Evolutionary conservation across 2,329 filamentous ascomycete genomes (phyloP).

Genomic region (Albophoma yamanashiensis): DNA sequence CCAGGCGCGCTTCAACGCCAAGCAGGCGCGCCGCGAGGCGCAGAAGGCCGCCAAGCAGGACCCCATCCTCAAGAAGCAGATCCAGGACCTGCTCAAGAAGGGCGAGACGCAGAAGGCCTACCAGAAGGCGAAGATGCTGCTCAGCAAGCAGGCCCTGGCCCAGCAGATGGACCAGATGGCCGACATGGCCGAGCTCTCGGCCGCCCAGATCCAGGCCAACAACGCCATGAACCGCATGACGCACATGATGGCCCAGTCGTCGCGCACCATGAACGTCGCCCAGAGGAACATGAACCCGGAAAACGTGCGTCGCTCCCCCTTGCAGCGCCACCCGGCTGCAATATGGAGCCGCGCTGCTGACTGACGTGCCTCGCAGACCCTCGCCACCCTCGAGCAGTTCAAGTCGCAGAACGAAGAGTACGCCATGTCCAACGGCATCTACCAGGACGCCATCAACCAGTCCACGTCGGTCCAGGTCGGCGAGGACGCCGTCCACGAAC

Average conservation of each 20-base stretch:
- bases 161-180: slow-evolving; percentile 55
- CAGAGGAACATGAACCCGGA: slow-evolving; percentile 50
- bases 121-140: slow-evolving; percentile 52
- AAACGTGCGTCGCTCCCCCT: slow-evolving; percentile 24
- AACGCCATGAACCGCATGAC: slow-evolving; percentile 57
- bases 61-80: slow-evolving; percentile 50
- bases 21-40: slow-evolving; percentile 50
- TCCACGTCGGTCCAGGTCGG: slow-evolving; percentile 63
- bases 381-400: slow-evolving; percentile 50
- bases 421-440: slow-evolving; percentile 59
- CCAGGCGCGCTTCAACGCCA: slow-evolving; percentile 52
- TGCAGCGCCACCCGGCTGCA: neutral
- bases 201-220: slow-evolving; percentile 53
- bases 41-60: slow-evolving; percentile 52
- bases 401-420: slow-evolving; percentile 53
- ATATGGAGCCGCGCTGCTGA: neutral
- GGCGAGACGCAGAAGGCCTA: slow-evolving; percentile 54
- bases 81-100: slow-evolving; percentile 51
- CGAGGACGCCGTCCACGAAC: slow-evolving; percentile 75
- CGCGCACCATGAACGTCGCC: slow-evolving; percentile 45
- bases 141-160: slow-evolving; percentile 50
- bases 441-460: slow-evolving; percentile 74
- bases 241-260: slow-evolving; percentile 50
- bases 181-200: slow-evolving; percentile 51
- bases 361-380: slow-evolving; percentile 27